phyloP scores from a whole-genome alignment of 441 rosid genomes.

The Eruca vesicaria region DNA sequence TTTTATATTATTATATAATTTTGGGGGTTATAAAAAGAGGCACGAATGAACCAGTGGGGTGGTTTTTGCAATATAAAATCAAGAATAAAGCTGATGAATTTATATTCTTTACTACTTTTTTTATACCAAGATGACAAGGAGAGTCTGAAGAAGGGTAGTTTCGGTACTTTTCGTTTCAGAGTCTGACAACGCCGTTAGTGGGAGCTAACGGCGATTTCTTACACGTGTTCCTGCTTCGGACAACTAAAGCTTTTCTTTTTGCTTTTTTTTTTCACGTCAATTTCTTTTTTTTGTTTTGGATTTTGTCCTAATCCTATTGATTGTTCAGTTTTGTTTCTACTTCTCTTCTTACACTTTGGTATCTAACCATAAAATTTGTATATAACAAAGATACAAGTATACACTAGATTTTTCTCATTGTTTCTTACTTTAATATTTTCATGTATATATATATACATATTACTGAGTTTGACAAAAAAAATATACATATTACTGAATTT shows the following conservation, averaged over 20 bases:
- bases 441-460: background rate
- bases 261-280: conserved; percentile 12
- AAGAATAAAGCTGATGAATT: conserved; percentile 31
- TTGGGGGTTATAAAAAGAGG: background rate
- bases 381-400: background rate
- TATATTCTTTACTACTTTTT: background rate
- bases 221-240: conserved; percentile 24
- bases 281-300: conserved; percentile 7
- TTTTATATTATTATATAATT: background rate
- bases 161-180: background rate
- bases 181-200: background rate
- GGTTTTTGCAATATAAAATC: conserved; percentile 15
- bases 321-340: conserved; percentile 6
- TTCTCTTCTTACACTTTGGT: background rate
- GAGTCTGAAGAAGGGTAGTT: background rate
- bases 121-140: background rate
- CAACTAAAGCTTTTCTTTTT: conserved; percentile 8
- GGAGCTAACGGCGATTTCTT: background rate
- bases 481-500: too few relatives aligned
- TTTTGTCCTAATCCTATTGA: conserved; percentile 7
- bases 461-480: background rate
- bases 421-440: background rate
- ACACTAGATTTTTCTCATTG: background rate
- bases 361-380: background rate
- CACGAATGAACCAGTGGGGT: conserved; percentile 35